Percentiles rank a stretch among this genome's conserved stretches.
phyloP scores from a whole-genome alignment of 2,329 filamentous ascomycete species.

The Alternaria infectoria region DNA sequence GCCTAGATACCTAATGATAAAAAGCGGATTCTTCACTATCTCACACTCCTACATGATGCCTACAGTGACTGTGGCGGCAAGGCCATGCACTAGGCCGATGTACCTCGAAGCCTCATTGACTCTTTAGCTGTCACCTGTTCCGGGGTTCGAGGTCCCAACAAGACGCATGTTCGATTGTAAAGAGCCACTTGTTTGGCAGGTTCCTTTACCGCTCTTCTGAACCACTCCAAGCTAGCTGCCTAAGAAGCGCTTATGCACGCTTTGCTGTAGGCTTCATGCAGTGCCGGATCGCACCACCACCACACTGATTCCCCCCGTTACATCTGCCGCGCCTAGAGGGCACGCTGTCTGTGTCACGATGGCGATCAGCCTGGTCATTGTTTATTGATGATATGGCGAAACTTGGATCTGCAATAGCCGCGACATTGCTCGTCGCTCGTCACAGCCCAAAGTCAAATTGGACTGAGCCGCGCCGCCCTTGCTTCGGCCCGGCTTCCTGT shows the following conservation, averaged over 20 bases:
- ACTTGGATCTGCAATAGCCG: neutral
- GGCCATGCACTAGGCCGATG: slow-evolving; percentile 11
- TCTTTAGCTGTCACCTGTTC: slow-evolving; percentile 24
- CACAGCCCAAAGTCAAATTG: slow-evolving; percentile 10
- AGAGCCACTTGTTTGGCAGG: slow-evolving; percentile 32
- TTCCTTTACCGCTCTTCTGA: slow-evolving; percentile 49
- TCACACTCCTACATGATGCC: neutral
- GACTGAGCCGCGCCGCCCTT: slow-evolving; percentile 17
- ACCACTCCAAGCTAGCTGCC: slow-evolving; percentile 37
- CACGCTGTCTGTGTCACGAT: slow-evolving; percentile 30
- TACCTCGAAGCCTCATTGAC: slow-evolving; percentile 13
- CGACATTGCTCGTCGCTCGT: neutral
- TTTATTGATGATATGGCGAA: slow-evolving; percentile 18
- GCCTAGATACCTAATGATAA: slow-evolving; percentile 44
- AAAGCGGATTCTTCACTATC: slow-evolving; percentile 38
- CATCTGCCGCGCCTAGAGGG: slow-evolving; percentile 25
- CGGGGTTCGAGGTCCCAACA: slow-evolving; percentile 37
- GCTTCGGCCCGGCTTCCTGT: slow-evolving; percentile 40
- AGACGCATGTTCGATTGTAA: slow-evolving; percentile 34
- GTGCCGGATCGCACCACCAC: slow-evolving; percentile 32
- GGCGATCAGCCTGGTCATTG: slow-evolving; percentile 7
- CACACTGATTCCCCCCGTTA: slow-evolving; percentile 11
- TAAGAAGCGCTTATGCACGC: slow-evolving; percentile 47
- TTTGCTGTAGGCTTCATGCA: slow-evolving; percentile 39
- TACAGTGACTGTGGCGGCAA: slow-evolving; percentile 22